phyloP scores from a whole-genome alignment of 1,284 basidiomycete genomes.

The Chiua sp. region DNA sequence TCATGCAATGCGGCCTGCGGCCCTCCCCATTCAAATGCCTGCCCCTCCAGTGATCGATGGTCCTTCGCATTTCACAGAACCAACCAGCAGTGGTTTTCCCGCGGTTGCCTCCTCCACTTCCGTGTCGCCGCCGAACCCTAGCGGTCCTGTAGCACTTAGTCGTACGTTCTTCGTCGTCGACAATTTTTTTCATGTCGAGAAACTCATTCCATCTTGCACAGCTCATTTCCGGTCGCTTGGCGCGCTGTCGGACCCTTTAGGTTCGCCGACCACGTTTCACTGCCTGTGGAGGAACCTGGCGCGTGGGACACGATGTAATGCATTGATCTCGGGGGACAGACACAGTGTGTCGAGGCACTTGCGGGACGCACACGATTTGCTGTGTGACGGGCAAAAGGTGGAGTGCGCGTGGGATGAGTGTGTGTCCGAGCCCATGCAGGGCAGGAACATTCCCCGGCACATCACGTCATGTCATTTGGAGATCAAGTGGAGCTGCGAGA shows the following conservation, averaged over 20 bases:
- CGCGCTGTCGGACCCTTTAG: constrained; percentile 11
- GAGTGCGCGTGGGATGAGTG: constrained; percentile 27
- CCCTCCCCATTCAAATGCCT: not conserved
- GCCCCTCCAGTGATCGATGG: not conserved
- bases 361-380: constrained; percentile 27
- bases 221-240: constrained; percentile 13
- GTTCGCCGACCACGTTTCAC: constrained; percentile 11
- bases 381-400: constrained; percentile 20
- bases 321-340: constrained; percentile 23
- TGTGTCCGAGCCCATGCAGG: constrained; percentile 21
- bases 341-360: constrained; percentile 28
- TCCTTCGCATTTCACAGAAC: not conserved
- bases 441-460: constrained; percentile 34
- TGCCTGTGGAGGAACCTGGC: constrained; percentile 24
- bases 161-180: constrained; percentile 17
- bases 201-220: constrained; percentile 14
- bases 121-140: not conserved
- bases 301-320: constrained; percentile 17
- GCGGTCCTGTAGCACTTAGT: constrained; percentile 7
- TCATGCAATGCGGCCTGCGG: not conserved
- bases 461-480: constrained; percentile 31
- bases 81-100: not conserved
- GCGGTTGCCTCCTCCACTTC: not conserved
- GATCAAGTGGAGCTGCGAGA: constrained; percentile 24
- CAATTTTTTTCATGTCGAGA: not conserved